Base-by-base conservation (phyloP, 139 green algal species). In the Yamagishiella unicocca region DNA sequence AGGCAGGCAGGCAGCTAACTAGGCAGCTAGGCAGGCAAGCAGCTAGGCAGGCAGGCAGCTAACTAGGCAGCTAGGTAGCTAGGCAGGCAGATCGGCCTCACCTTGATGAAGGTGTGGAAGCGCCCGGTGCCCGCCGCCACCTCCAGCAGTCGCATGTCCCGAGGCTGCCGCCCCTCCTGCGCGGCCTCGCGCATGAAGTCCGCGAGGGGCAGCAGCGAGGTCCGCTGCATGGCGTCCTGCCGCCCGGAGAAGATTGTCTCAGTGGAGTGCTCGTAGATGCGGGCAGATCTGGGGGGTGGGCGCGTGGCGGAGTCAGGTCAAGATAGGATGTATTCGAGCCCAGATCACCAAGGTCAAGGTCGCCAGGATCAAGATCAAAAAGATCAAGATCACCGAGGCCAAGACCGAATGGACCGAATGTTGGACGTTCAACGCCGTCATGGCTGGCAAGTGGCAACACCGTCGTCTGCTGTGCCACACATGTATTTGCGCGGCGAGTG, bases 101-200 rank as follows among this genome's bases (percentile, higher is more conserved):
- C 94, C 93, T 96, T 97, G 81, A 97, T 85, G 86, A 98, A 99
- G 9, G 96, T 98, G 73, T 94, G 93, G 75, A 98, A 97, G 22
- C 96, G 91, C 4, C 96, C 96, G 0, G 96, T 99, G 83, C 96
- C 96, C 43, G 91, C 95, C 3, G 93, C 95, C 8, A 98, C 89
- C 90, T 99, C 96, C 64, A 98, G 88, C 68, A 97, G 83, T 25
- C 82, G 84, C 84, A 94, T 73, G 4, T 75, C 43, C 72, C 25
- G 7, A 4, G 43, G 43, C 27, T 7, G 42, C 43, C 74, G 74
- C 38, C 74, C 74, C n/a, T 2, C 38, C 50, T 27, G 27, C 55
- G 3, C 37, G 55, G 78, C 78, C 64, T 86, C 80, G 31, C 35
- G 31, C 33, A 90, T 29, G 68, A 79, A 90, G 31, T 88, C 74